Conservation (phyloP, 768 basidiomycete genomes). For the Leccinum sublutescens region DNA sequence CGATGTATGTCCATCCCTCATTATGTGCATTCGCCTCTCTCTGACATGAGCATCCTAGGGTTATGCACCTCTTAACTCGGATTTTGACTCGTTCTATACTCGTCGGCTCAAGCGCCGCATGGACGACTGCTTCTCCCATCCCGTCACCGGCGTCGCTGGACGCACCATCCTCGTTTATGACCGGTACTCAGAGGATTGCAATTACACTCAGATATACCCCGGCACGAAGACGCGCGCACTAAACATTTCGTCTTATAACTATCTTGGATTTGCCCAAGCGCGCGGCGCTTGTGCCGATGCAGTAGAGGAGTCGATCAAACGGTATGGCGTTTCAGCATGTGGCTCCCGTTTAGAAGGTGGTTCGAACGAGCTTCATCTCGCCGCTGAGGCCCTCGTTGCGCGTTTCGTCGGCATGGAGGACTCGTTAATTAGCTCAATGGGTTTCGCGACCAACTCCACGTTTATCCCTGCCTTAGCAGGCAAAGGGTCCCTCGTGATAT, state of each 20-base stretch:
- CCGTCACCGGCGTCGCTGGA: conserved; percentile 92
- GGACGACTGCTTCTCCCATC: conserved; percentile 93
- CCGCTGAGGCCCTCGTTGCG: conserved; percentile 84
- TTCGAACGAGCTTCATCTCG: conserved; percentile 78
- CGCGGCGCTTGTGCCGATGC: conserved; percentile 93
- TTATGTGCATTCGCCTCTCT: conserved; percentile 4
- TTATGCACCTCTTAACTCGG: conserved; percentile 94
- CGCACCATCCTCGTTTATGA: conserved; percentile 87
- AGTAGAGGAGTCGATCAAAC: conserved; percentile 77
- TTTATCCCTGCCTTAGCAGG: conserved; percentile 87
- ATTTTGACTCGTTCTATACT: conserved; percentile 99
- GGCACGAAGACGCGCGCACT: conserved; percentile 84
- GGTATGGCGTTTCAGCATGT: conserved; percentile 77
- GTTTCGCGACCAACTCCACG: conserved; percentile 94
- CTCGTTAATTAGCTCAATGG: conserved; percentile 89
- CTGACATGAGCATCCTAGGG: conserved; percentile 53
- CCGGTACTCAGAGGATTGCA: conserved; percentile 79
- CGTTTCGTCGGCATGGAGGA: conserved; percentile 90
- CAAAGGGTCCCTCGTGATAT: conserved; percentile 93
- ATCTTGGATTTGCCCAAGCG: conserved; percentile 96
- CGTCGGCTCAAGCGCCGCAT: conserved; percentile 91
- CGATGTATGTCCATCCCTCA: conserved; percentile 56
- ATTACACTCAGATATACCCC: conserved; percentile 71
- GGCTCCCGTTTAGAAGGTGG: conserved; percentile 83
- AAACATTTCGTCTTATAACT: conserved; percentile 98